A percentile compares a stretch with the other conserved stretches of the same genome.
These are phyloP conservation scores for Pelargonium nanum DNA, from an alignment of 345 rosid species.

Conservation along the genomic window DNA sequence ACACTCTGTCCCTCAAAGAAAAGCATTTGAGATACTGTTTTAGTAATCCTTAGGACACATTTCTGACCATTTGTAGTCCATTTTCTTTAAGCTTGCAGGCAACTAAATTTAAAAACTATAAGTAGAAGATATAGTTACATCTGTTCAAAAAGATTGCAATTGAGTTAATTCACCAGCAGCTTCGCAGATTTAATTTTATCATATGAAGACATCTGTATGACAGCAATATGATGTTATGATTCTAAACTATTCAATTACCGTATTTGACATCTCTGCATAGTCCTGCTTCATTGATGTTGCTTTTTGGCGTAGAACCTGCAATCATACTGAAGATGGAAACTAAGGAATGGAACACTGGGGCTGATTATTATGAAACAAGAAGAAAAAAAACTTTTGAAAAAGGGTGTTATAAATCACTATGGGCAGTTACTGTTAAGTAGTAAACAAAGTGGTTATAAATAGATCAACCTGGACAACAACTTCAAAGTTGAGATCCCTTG, in stretches of 20 bases:
- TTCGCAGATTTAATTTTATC: not conserved
- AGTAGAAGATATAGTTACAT: not conserved
- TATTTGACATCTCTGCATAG: slow-evolving; percentile 71
- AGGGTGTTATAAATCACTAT: not conserved
- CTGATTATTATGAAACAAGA: not conserved
- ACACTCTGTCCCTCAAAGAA: not conserved
- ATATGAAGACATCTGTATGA: not conserved
- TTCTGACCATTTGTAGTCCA: not conserved
- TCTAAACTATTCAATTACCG: slow-evolving; percentile 36
- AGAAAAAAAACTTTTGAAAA: not conserved
- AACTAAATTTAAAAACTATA: not conserved
- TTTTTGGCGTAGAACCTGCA: slow-evolving; percentile 89
- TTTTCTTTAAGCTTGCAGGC: not conserved
- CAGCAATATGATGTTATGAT: not conserved
- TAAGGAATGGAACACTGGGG: slow-evolving; percentile 32
- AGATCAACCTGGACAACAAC: slow-evolving; percentile 87
- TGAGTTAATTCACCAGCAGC: not conserved
- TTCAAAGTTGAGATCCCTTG: slow-evolving; percentile 93
- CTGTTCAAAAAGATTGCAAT: not conserved
- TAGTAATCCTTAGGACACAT: not conserved
- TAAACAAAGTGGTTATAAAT: not conserved
- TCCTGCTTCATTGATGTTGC: slow-evolving; percentile 98
- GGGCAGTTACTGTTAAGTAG: too few species aligned
- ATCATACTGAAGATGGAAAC: slow-evolving; percentile 43
- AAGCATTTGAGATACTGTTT: not conserved